Conservation (phyloP, 2,329 filamentous ascomycete genomes). For the Cylindrodendrum hubeiense region DNA sequence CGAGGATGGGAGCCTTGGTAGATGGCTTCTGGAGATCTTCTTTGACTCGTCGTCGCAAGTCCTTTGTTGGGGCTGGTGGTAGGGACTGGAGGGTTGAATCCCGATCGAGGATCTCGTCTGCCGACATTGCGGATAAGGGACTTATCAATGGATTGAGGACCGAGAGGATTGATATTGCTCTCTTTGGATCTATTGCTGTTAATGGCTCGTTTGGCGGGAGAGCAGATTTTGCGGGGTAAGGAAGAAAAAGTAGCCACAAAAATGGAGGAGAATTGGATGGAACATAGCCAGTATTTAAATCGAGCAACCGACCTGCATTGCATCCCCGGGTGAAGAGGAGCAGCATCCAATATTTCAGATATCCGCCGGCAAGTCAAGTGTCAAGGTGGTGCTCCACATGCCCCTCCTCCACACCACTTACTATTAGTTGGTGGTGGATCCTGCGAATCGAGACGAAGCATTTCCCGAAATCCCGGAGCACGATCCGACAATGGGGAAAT, state of each 20-base stretch:
- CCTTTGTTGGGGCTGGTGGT: constrained; percentile 21
- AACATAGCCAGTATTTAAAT: background rate
- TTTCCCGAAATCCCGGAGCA: background rate
- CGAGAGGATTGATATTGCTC: background rate
- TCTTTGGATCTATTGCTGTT: background rate
- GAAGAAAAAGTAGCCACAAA: background rate
- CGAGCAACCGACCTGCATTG: background rate
- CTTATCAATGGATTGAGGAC: background rate
- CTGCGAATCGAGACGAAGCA: background rate
- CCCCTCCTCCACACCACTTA: background rate
- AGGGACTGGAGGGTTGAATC: constrained; percentile 26
- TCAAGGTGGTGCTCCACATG: constrained; percentile 4
- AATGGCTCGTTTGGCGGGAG: background rate
- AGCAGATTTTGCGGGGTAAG: background rate
- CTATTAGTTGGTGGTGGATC: background rate
- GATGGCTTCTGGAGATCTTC: constrained; percentile 26
- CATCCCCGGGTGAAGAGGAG: background rate
- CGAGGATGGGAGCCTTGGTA: constrained; percentile 47
- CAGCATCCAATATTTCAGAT: background rate
- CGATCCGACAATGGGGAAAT: background rate
- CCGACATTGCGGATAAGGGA: constrained; percentile 14
- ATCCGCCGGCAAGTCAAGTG: background rate
- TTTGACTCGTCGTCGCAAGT: constrained; percentile 22
- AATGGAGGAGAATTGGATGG: background rate
- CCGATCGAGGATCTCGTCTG: constrained; percentile 8